Evolutionary conservation across 345 rosid genomes (phyloP), one percentile per base, ranked within the genome.

Genomic region (Moringa oleifera): DNA sequence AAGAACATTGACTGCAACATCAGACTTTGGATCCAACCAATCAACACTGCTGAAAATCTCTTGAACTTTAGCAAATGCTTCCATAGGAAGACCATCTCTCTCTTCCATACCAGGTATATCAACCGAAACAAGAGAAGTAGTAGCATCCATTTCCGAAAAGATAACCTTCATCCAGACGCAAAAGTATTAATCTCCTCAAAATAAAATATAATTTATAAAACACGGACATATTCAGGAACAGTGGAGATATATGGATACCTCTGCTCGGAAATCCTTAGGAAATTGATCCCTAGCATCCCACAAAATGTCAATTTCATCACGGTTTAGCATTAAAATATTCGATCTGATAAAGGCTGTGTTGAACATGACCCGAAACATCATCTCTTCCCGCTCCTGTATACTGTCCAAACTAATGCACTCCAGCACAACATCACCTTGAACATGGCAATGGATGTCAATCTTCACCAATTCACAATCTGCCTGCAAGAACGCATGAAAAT

Each of bases 361-460:
- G 68, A 89, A 89, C 83, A 84, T 84, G 78, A 78, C 83, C 66
- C 90, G 77, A 52, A 89, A 89, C 82, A 89, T 71, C 86, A 86
- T 83, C 69, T 74, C 71, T 72, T 89, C 93, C 65, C 72, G 73
- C 73, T 84, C 85, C 55, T 71, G 79, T 57, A 79, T 87, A 76
- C 73, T 65, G 53, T 84, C 84, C 71, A 86, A 53, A 45, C 71
- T 78, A 69, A 82, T 73, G 75, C 92, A 86, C 77, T 86, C 96
- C 37, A 89, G 78, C 73, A 89, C 90, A 20, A 84, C 84, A 82
- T 89, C 96, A 73, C 90, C 93, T 57, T 82, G 80, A 69, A 89
- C 64, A 71, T 79, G 88, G 68, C 89, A 84, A 78, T 72, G 75
- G 63, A 84, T 83, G 75, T 89, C 87, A 68, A 84, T 80, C 75